Percentiles rank a stretch among this genome's conserved stretches.
Evolutionary conservation across 2,329 filamentous ascomycete genomes (phyloP).

Genomic region (Aspergillus spinulosporus): DNA sequence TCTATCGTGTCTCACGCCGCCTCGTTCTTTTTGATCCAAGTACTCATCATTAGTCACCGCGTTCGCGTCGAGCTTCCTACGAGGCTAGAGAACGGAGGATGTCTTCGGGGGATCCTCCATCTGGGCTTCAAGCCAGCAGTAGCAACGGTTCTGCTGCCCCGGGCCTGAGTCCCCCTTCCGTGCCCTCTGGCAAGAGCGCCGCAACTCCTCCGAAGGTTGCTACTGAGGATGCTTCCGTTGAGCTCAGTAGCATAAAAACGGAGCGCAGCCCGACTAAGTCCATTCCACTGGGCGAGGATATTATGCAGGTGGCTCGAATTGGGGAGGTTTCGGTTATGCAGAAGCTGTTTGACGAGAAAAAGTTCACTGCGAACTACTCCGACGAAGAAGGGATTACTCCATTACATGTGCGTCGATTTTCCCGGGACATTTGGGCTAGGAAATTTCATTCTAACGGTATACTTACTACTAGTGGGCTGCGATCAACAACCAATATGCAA

Average conservation of each 20-base stretch:
- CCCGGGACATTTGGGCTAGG: not conserved
- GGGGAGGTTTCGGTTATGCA: slow-evolving; percentile 86
- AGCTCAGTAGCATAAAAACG: slow-evolving; percentile 41
- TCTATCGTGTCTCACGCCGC: slow-evolving; percentile 10
- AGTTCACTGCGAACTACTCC: slow-evolving; percentile 76
- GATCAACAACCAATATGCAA: slow-evolving; percentile 97
- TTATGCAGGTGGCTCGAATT: slow-evolving; percentile 91
- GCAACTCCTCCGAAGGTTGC: slow-evolving; percentile 35
- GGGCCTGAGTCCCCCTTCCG: slow-evolving; percentile 27
- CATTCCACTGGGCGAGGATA: slow-evolving; percentile 65
- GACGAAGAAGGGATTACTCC: slow-evolving; percentile 95
- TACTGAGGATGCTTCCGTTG: slow-evolving; percentile 36
- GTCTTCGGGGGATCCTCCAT: slow-evolving; percentile 31
- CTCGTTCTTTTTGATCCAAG: not conserved
- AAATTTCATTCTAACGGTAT: not conserved
- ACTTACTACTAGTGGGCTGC: slow-evolving; percentile 76
- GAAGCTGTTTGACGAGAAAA: slow-evolving; percentile 80
- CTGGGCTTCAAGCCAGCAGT: slow-evolving; percentile 23
- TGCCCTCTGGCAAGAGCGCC: slow-evolving; percentile 33
- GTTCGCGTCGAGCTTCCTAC: not conserved
- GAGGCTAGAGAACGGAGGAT: slow-evolving; percentile 14
- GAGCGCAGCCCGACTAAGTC: slow-evolving; percentile 27
- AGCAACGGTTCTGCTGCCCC: slow-evolving; percentile 26
- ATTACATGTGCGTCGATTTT: slow-evolving; percentile 69
- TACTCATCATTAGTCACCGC: not conserved